Percentiles rank a stretch among this genome's conserved stretches.
Conservation (phyloP, 805 yeast genomes). For the Saitoella complicata region DNA sequence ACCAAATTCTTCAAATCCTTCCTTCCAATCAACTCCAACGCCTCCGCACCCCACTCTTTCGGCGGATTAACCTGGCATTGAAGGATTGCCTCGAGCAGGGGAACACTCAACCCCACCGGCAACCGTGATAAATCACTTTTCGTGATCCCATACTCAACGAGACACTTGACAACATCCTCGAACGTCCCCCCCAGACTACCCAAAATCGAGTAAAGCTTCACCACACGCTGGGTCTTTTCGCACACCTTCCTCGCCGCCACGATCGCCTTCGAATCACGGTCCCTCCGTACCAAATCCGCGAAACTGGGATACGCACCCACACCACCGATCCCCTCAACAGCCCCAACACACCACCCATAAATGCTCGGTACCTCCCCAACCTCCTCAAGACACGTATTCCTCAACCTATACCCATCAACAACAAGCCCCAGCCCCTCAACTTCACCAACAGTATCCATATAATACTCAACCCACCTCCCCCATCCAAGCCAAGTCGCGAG, state of each 20-base stretch:
- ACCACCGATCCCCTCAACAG: neutral
- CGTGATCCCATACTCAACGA: constrained; percentile 16
- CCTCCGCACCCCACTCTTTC: constrained; percentile 29
- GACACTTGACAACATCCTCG: constrained; percentile 34
- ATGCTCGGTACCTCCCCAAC: constrained; percentile 3
- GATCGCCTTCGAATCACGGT: no score
- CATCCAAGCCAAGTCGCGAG: constrained; percentile 21
- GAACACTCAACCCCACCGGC: constrained; percentile 56
- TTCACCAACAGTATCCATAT: constrained; percentile 65
- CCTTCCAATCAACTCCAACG: constrained; percentile 47
- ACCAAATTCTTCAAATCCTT: constrained; percentile 34
- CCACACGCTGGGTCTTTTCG: constrained; percentile 1
- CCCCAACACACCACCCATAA: neutral
- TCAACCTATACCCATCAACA: constrained; percentile 12
- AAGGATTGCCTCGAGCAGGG: constrained; percentile 34
- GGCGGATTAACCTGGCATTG: constrained; percentile 37
- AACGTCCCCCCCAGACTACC: constrained; percentile 38
- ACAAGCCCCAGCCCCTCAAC: constrained; percentile 17
- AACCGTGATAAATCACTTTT: constrained; percentile 46
- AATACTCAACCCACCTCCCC: constrained; percentile 40
- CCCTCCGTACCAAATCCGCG: neutral
- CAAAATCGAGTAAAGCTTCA: constrained; percentile 14
- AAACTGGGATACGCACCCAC: neutral
- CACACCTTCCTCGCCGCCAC: neutral
- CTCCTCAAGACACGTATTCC: constrained; percentile 12